Evolutionary conservation across 345 rosid species (phyloP), one percentile per base, ranked within the genome.

Genomic region (Toxicodendron radicans): DNA sequence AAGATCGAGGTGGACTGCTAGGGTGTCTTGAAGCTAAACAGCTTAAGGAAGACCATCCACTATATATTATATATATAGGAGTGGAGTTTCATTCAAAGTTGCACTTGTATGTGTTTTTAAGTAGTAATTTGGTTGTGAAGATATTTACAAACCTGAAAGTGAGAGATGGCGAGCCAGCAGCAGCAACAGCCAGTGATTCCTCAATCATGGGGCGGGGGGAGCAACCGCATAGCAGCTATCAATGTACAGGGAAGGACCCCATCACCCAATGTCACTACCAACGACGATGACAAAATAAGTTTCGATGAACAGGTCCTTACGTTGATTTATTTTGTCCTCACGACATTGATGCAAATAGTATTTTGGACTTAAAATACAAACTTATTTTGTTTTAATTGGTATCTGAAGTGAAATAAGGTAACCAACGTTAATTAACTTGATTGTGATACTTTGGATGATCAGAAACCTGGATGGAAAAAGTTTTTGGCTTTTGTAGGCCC

Each of bases 381-480:
- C 30, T n/a, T n/a, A 0, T 27, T 27, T 27, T 27, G 30, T 27
- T 27, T 27, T 27, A 27, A 27, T 27, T 27, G 30, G 30, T 27
- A 2, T 27, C 30, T 27, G 30, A 1, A 33, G 11, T 32, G 23
- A 8, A 32, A 32, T 1, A 6, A 56, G 3, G 17, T 1, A 61
- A 5, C 38, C 38, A 35, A 3, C 5, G 38, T 35, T 35, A 3
- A 5, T 35, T 35, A 35, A 35, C 0, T n/a, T 11, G 3, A 20
- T 24, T 32, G 9, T 20, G 12, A 5, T 17, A 16, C 24, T 20
- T 43, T 45, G 18, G 10, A 16, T 21, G 12, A 60, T 78, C 41
- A 87, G 87, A 79, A 66, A 73, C 83, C 88, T 1, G 92, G 95
- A 20, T 88, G 92, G 91, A 84, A 75, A 51, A 88, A 79, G 80